Base-by-base conservation (phyloP, 306 rosid species). In the Canavalia gladiata region DNA sequence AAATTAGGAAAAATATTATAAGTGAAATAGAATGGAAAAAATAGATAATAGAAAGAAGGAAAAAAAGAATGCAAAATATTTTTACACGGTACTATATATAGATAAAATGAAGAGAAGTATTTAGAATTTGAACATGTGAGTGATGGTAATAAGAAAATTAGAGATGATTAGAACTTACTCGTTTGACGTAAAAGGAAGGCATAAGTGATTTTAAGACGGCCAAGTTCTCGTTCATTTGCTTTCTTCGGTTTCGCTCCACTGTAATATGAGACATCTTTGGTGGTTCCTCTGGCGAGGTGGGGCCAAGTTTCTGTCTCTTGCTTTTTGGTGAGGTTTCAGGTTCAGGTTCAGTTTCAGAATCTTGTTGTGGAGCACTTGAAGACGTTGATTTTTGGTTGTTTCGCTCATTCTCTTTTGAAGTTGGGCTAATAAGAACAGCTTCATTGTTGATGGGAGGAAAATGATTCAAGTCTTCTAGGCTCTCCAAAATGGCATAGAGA, bases 101-200 rank as follows among this genome's bases (percentile, higher is more conserved):
- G 1, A 12, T 4, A 12, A 35, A 62, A 35, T 35, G 10, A 1
- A 37, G 45, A 29, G 6, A 35, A 6, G 46, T 63, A 12, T 63
- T 1, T 63, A 63, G 11, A 35, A 12, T 64, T 37, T 64, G 2
- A 64, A 64, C 2, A 13, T 37, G 2, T 11, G 69, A 64, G 31
- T 62, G 29, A 12, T 62, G 45, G 10, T 11, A 31, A 8, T 5
- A 25, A n/a, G 4, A 9, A 11, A 2, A 4, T 4, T 4, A 10
- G 11, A 1, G 5, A 8, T 30, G 9, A 62, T 13, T 2, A 5
- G 11, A 28, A 82, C 90, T 76, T 58, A 95, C 99, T 76, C 94
- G 81, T 75, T 95, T 93, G 86, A 93, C 99, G 80, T 95, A 95
- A 76, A 95, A 95, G 79, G 87, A 85, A 84, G 99, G 98, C 99